These are phyloP conservation scores for Fusarium miscanthi DNA, from an alignment of 2,329 filamentous ascomycete species.

Conservation along the genomic window DNA sequence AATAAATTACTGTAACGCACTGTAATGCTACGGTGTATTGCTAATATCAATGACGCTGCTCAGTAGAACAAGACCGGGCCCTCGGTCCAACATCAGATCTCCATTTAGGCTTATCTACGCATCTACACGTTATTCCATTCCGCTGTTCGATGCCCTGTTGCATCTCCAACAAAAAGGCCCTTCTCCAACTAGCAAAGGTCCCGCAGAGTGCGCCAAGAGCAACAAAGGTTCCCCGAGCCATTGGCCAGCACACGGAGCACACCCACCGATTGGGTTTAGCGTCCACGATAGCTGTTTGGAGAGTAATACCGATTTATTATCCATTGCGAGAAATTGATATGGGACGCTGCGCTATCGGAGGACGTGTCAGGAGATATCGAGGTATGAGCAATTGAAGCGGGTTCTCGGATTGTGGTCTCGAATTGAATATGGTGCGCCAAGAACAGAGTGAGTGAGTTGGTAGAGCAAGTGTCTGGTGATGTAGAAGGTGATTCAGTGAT, in stretches of 20 bases:
- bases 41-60: background rate
- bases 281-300: background rate
- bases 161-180: slow-evolving; percentile 23
- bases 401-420: background rate
- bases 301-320: background rate
- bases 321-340: background rate
- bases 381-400: background rate
- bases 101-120: background rate
- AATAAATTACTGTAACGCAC: background rate
- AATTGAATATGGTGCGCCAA: background rate
- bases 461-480: background rate
- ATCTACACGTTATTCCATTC: background rate
- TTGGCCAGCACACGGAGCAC: slow-evolving; percentile 3
- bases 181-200: slow-evolving; percentile 32
- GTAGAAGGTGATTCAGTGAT: background rate
- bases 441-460: background rate
- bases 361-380: background rate
- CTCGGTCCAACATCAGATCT: background rate
- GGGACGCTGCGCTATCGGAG: background rate
- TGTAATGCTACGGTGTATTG: background rate
- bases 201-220: slow-evolving; percentile 25
- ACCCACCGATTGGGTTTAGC: background rate
- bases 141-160: background rate
- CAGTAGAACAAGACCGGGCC: background rate
- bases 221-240: slow-evolving; percentile 35